These are phyloP conservation scores for Geosmithia morbida DNA, from an alignment of 2,329 filamentous ascomycete species.

Conservation along the genomic window DNA sequence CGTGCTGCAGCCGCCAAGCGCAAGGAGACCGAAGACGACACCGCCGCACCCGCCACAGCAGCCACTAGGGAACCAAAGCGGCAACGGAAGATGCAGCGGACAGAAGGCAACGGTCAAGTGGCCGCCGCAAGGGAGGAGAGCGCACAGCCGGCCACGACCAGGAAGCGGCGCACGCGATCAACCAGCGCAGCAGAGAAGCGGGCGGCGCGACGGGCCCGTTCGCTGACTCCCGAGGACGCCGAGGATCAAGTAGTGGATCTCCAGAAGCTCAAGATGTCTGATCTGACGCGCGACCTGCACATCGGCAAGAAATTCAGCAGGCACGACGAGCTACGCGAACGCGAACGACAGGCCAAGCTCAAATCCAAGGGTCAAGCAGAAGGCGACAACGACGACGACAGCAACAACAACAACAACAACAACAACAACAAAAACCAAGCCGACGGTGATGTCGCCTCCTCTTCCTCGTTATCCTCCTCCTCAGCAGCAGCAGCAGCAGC, in stretches of 20 bases:
- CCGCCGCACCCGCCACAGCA: neutral
- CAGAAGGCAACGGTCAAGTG: neutral
- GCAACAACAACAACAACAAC: slow-evolving; percentile 1
- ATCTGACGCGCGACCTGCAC: slow-evolving; percentile 53
- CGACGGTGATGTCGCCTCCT: too few species aligned
- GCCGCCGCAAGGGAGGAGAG: slow-evolving; percentile 1
- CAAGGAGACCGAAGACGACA: neutral
- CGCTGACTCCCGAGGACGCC: slow-evolving; percentile 47
- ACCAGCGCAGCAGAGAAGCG: neutral
- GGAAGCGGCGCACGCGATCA: neutral
- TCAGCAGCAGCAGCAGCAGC: neutral
- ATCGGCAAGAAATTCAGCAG: slow-evolving; percentile 64
- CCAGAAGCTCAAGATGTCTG: slow-evolving; percentile 54
- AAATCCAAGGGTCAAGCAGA: slow-evolving; percentile 12
- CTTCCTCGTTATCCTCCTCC: too few species aligned
- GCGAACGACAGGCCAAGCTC: slow-evolving; percentile 35
- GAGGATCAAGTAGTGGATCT: slow-evolving; percentile 50
- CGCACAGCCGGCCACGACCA: neutral
- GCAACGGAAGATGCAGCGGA: neutral
- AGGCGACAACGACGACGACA: slow-evolving; percentile 1
- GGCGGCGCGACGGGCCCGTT: slow-evolving; percentile 21
- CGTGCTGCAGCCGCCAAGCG: neutral
- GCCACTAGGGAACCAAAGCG: slow-evolving; percentile 7
- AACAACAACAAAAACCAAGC: neutral
- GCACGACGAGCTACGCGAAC: slow-evolving; percentile 56